Conservation (phyloP, 805 yeast species). For the Pichia californica region DNA sequence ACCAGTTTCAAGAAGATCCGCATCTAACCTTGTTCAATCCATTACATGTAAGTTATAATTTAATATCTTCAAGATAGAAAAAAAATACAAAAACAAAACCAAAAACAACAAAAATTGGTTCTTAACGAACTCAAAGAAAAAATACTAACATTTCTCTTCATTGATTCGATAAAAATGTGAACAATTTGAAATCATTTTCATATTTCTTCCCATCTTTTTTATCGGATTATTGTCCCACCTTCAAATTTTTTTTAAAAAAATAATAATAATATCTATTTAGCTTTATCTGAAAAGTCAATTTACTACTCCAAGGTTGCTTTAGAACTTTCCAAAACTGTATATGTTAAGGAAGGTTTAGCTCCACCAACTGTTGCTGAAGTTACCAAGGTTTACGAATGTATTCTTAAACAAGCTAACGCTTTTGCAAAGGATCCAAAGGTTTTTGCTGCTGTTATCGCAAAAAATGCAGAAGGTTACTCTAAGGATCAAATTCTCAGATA, state of each 20-base stretch:
- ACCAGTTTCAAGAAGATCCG: slow-evolving; percentile 32
- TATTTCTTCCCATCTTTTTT: not conserved
- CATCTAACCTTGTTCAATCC: slow-evolving; percentile 31
- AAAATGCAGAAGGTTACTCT: slow-evolving; percentile 34
- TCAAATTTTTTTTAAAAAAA: too few relatives aligned
- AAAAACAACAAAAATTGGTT: too few relatives aligned
- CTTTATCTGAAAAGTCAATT: slow-evolving; percentile 46
- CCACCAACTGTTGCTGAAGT: slow-evolving; percentile 81
- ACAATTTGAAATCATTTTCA: not conserved
- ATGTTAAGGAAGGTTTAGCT: slow-evolving; percentile 85
- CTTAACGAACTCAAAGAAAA: too few relatives aligned
- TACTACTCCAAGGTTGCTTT: slow-evolving; percentile 69
- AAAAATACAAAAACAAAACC: too few relatives aligned
- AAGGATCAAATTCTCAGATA: slow-evolving; percentile 57
- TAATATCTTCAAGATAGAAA: too few relatives aligned
- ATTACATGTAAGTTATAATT: not conserved
- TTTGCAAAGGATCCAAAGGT: slow-evolving; percentile 56
- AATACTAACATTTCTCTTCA: not conserved
- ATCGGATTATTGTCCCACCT: too few relatives aligned
- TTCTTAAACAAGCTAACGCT: slow-evolving; percentile 40
- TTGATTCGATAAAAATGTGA: too few relatives aligned
- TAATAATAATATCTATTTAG: slow-evolving; percentile 27
- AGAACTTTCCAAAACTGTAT: slow-evolving; percentile 63
- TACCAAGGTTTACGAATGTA: slow-evolving; percentile 60
- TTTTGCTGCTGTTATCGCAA: slow-evolving; percentile 39